Evolutionary conservation across 108 stramenopile species (phyloP), one percentile per base, ranked within the genome.

Genomic region (Stephanodiscus triporus): DNA sequence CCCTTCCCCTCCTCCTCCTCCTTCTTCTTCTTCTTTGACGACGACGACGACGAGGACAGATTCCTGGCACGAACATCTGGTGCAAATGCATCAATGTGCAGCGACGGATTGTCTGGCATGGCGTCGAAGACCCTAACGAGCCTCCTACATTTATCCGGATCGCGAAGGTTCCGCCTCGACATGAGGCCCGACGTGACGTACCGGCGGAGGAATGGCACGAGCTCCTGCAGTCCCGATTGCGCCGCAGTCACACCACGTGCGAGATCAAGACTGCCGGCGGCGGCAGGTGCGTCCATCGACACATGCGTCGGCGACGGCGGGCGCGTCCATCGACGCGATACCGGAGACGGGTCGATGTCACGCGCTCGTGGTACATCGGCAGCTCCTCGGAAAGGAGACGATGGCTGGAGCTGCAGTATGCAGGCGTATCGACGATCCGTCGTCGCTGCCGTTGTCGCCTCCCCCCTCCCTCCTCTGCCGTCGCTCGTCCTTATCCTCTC

Each of bases 71-170:
- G 56, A 95, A 69, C 49, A 95, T 64, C 83, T 95, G 90, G 69
- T 95, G 91, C 29, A 95, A 76, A 61, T 95, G 88, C 60, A 92
- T 95, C 94, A 63, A 95, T 65, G 81, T 95, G 94, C 73, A 95
- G 64, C 64, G 81, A 67, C 4, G 86, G 81, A 84, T 95, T 95
- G 13, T 63, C 67, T 55, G 92, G 65, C 65, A 95, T 69, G 2
- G 90, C 73, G 84, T 72, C 79, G 76, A 64, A 81, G 63, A 95
- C 69, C 58, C 85, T 75, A 9, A 95, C 72, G 51, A 94, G 68
- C 10, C 84, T 82, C 23, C 87, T 72, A 37, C 86, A 89, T 57
- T 90, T 83, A 16, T 88, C 87, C 20, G 87, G 75, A 72, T 86
- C 77, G 24, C 73, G 76, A 38, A 91, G 68, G 63, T 91, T 87